phyloP scores from a whole-genome alignment of 1,284 basidiomycete species.

The Leccinum griseonigrum region DNA sequence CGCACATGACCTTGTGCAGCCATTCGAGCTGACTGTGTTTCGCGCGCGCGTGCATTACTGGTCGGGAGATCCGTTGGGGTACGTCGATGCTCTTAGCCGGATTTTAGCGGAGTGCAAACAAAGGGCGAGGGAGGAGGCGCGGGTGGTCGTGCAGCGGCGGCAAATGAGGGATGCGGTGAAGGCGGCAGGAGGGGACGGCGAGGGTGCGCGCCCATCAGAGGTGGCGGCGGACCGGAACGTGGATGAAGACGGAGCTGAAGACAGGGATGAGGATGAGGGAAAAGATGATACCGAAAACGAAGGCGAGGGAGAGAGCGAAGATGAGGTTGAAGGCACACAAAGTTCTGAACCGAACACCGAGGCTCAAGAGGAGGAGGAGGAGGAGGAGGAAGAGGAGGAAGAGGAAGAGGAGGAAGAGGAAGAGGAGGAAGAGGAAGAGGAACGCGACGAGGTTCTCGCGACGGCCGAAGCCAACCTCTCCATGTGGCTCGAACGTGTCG shows the following conservation, averaged over 20 bases:
- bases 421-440: not conserved
- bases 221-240: not conserved
- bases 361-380: not conserved
- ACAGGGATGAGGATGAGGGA: not conserved
- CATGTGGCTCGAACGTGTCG: conserved; percentile 80
- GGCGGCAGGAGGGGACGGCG: not conserved
- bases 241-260: not conserved
- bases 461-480: conserved; percentile 43
- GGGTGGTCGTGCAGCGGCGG: conserved; percentile 39
- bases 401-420: not conserved
- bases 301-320: not conserved
- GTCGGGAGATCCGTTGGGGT: conserved; percentile 71
- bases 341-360: not conserved
- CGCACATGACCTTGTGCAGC: conserved; percentile 55
- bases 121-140: conserved; percentile 47
- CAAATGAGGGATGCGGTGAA: not conserved
- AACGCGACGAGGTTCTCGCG: conserved; percentile 17
- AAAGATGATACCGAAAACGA: not conserved
- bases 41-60: conserved; percentile 68
- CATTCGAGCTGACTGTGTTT: conserved; percentile 80
- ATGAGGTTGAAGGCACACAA: not conserved
- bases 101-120: conserved; percentile 76
- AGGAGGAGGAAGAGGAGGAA: conserved; percentile 4
- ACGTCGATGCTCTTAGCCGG: conserved; percentile 72
- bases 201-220: not conserved